Evolutionary conservation across 139 green algal genomes (phyloP), one percentile per base, ranked within the genome.

Genomic region (Chlamydomonas schloesseri): DNA sequence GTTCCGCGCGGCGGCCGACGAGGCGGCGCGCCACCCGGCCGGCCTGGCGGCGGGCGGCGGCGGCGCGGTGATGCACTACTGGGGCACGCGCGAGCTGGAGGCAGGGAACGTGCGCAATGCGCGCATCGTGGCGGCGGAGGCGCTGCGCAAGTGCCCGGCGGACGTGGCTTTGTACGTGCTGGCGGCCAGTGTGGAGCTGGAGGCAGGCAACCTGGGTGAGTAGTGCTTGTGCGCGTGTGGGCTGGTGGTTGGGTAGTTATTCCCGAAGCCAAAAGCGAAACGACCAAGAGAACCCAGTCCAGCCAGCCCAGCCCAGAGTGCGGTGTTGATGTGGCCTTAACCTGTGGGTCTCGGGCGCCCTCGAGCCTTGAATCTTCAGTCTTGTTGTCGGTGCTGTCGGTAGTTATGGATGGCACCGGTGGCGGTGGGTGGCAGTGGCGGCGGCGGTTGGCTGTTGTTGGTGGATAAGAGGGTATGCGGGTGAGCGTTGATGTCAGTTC

Each of bases 11-110:
- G 90, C 85, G 2, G 65, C 91, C 2, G 87, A 91, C 29, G 68
- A 88, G n/a, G 87, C 91, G 31, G 82, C 71, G 29, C 47, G 37
- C 20, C 89, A 94, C 64, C 92, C 90, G 1, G 57, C 71, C 21
- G 89, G 89, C 18, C 29, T 88, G 0, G 83, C 70, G 13, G 87
- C 71, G 2, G 87, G 68, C 14, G 87, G 77, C 15, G 84, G 83
- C 0, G 81, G 73, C 2, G 73, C 81, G 50, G 75, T 92, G 37
- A 77, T 95, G 55, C 87, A 93, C 77, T 58, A 81, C 28, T 96
- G 93, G 93, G 93, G 89, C 1, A 71, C 42, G 0, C 70, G 71
- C 3, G 93, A 96, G 86, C 89, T 87, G n/a, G 88, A 96, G 34
- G 76, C 84, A 0, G 57, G 53, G 68, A 96, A 96, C 70, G 47